Conservation (phyloP, 495 filamentous ascomycete species). For the Daldinia concentrica region DNA sequence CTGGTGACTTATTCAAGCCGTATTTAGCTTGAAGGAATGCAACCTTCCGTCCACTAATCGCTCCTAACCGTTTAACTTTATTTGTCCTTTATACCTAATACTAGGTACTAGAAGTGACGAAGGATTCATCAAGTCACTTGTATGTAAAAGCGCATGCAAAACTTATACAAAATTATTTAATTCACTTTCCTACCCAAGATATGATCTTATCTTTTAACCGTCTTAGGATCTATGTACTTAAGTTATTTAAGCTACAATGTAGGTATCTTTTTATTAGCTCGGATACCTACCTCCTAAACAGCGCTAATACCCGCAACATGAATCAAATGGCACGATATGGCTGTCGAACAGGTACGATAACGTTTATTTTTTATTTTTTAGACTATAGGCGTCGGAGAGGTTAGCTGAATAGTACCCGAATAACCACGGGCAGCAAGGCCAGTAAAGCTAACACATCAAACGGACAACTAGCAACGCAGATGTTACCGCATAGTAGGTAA, state of each 20-base stretch:
- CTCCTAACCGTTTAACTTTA: not conserved
- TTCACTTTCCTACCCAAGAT: not conserved
- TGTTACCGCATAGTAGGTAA: not conserved
- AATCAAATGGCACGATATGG: not conserved
- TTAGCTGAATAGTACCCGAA: not conserved
- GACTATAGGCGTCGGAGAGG: not conserved
- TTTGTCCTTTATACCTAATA: not conserved
- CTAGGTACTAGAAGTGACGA: not conserved
- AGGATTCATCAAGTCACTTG: too few species aligned
- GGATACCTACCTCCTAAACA: too few species aligned
- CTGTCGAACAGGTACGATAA: not conserved
- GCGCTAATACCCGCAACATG: not conserved
- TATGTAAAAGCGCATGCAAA: not conserved
- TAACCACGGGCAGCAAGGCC: conserved; percentile 4
- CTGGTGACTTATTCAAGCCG: not conserved
- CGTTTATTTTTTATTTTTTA: not conserved
- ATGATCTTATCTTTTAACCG: conserved; percentile 2
- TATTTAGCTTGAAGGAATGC: not conserved
- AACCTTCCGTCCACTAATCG: not conserved
- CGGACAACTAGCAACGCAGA: not conserved
- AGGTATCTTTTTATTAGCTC: too few species aligned
- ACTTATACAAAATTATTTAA: not conserved
- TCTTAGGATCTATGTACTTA: not conserved
- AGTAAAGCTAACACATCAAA: not conserved
- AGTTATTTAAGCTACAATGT: too few species aligned